Base-by-base conservation (phyloP, 106 monocot species). In the Alisma plantagoaquatica region DNA sequence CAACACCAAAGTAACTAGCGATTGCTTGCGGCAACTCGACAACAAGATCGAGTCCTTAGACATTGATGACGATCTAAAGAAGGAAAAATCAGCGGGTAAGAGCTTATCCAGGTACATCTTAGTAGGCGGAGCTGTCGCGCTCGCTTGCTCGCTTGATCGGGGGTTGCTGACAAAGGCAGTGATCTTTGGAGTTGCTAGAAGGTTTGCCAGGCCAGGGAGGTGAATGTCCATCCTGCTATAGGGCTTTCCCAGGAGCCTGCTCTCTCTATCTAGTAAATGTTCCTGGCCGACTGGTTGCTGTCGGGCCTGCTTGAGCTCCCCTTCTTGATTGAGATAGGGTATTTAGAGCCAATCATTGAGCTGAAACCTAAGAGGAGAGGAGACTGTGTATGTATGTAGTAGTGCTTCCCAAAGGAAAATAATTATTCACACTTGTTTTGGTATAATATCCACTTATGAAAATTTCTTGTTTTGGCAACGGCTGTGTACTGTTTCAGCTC, bases 81-180 rank as follows among this genome's bases (percentile, higher is more conserved):
- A 80, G 31, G 46, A 58, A 11, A 74, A 76, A 52, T 58, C 57
- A 17, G 68, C 52, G 63, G 62, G 71, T 2, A 29, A 50, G 30
- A 73, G 44, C 23, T 50, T 90, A 32, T 74, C 77, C 8, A 80
- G 63, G 64, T 56, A 74, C 27, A 49, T 90, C 5, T 21, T 80
- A 2, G 54, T 90, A 53, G 77, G 90, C 22, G 84, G 84, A 12
- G 90, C 84, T 20, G 35, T 90, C 19, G 77, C 70, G 2, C 63
- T 90, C 27, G 90, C 80, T 0, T 90, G 77, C 41, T 69, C 64
- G 0, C 58, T 90, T 2, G 90, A 90, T 59, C 65, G 69, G 32
- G 90, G 90, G 11, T 62, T 90, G 41, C 48, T 90, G 24, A 84
- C 90, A 1, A 90, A 90, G 51, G 90, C 84, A 18, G 46, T 90